phyloP scores from a whole-genome alignment of 805 yeast species.

The Kluyveromyces dobzhanskii region DNA sequence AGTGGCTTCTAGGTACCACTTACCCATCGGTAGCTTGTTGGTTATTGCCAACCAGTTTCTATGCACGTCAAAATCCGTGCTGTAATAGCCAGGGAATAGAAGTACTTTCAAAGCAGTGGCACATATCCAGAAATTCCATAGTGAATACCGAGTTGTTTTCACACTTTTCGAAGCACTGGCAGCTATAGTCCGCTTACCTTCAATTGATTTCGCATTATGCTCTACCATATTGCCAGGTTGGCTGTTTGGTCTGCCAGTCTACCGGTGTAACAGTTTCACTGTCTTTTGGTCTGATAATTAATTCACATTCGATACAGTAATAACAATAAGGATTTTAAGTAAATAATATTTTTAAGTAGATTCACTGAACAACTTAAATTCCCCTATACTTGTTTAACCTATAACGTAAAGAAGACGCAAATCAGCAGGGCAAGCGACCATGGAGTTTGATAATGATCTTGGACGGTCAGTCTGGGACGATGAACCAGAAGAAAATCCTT shows the following conservation, averaged over 20 bases:
- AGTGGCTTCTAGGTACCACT: constrained; percentile 79
- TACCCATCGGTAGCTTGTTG: constrained; percentile 53
- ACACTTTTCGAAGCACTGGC: neutral
- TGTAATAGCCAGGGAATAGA: constrained; percentile 72
- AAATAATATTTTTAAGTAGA: too few relatives aligned
- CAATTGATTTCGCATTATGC: neutral
- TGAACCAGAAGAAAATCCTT: constrained; percentile 10
- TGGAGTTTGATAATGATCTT: constrained; percentile 25
- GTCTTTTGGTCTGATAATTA: constrained; percentile 7
- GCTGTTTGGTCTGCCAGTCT: neutral
- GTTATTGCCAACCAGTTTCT: constrained; percentile 96
- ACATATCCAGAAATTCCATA: constrained; percentile 63
- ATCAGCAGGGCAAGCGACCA: constrained; percentile 1
- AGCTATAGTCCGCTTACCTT: neutral
- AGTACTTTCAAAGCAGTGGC: constrained; percentile 50
- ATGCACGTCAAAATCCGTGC: constrained; percentile 97
- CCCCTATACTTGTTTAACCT: too few relatives aligned
- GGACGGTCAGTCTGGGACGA: constrained; percentile 32
- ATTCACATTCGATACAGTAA: neutral
- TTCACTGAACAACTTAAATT: too few relatives aligned
- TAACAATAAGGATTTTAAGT: neutral
- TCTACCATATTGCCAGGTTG: neutral
- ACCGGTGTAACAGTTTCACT: too few relatives aligned
- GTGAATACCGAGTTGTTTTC: constrained; percentile 32
- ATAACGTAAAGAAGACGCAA: too few relatives aligned